Evolutionary conservation across 75 land plant species (phyloP).

Genomic region (Sequoiadendron giganteum): DNA sequence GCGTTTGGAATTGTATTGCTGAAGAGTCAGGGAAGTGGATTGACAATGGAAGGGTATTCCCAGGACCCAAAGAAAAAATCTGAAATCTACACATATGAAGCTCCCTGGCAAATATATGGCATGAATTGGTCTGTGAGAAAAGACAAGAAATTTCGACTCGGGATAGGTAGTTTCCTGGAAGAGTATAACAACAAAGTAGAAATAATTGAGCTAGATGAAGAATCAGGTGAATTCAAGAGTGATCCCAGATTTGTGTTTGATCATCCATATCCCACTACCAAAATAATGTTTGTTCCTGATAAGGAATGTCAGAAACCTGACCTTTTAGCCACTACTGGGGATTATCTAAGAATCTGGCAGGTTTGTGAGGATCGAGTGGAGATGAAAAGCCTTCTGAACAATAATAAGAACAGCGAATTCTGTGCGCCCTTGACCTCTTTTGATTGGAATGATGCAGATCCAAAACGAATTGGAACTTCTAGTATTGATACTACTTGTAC

Average conservation of each 20-base stretch:
- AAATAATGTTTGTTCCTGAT: slow-evolving; percentile 55
- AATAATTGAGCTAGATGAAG: slow-evolving; percentile 52
- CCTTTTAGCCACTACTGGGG: slow-evolving; percentile 47
- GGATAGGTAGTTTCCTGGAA: slow-evolving; percentile 46
- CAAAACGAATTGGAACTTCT: slow-evolving; percentile 44
- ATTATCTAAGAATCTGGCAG: slow-evolving; percentile 51
- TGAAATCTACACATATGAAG: slow-evolving; percentile 55
- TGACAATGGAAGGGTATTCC: slow-evolving; percentile 22
- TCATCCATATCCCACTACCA: slow-evolving; percentile 53
- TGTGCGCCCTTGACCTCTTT: slow-evolving; percentile 50
- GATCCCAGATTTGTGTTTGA: slow-evolving; percentile 45
- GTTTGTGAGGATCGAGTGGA: slow-evolving; percentile 42
- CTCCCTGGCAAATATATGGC: slow-evolving; percentile 48
- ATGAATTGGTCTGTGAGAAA: slow-evolving; percentile 60
- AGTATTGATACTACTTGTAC: slow-evolving; percentile 58
- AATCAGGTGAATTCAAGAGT: slow-evolving; percentile 39
- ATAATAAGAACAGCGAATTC: slow-evolving; percentile 52
- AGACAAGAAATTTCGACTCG: slow-evolving; percentile 48
- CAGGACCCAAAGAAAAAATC: slow-evolving; percentile 45
- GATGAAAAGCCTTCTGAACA: slow-evolving; percentile 43
- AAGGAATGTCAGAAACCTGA: slow-evolving; percentile 50
- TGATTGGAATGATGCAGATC: slow-evolving; percentile 56
- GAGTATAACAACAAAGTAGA: slow-evolving; percentile 44
- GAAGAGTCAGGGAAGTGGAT: background rate
- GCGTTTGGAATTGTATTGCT: background rate